Conservation (phyloP, 768 basidiomycete species). For the Boletus speciosus region DNA sequence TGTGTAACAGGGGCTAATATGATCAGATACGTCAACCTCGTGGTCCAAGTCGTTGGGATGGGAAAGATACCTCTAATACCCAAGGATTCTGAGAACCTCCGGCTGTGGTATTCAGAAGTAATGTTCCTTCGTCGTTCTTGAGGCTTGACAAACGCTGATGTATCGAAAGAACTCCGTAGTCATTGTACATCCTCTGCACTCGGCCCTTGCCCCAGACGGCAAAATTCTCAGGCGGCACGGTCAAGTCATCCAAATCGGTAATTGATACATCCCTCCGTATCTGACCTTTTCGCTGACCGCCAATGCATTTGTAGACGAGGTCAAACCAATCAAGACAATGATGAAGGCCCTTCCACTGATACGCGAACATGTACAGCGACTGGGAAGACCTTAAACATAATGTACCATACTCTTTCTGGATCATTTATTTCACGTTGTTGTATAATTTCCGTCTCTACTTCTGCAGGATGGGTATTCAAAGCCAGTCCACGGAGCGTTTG, state of each 20-base stretch:
- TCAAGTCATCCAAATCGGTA: slow-evolving; percentile 60
- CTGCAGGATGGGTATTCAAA: slow-evolving; percentile 24
- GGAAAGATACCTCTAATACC: slow-evolving; percentile 53
- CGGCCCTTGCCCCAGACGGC: slow-evolving; percentile 38
- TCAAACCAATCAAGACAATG: slow-evolving; percentile 74
- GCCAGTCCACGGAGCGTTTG: slow-evolving; percentile 48
- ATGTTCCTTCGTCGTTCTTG: slow-evolving; percentile 8
- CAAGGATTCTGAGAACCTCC: slow-evolving; percentile 51
- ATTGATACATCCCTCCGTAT: slow-evolving; percentile 11
- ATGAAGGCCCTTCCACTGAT: slow-evolving; percentile 63
- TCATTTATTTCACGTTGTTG: neutral
- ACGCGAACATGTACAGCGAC: slow-evolving; percentile 48
- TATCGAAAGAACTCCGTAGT: slow-evolving; percentile 66
- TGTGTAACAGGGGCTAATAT: slow-evolving; percentile 43
- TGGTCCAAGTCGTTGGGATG: slow-evolving; percentile 78
- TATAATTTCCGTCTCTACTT: slow-evolving; percentile 7
- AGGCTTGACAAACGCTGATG: slow-evolving; percentile 3
- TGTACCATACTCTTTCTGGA: neutral
- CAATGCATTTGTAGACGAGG: slow-evolving; percentile 46
- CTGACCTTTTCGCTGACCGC: neutral
- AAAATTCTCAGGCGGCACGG: slow-evolving; percentile 60
- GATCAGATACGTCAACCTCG: slow-evolving; percentile 60
- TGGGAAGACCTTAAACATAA: slow-evolving; percentile 15
- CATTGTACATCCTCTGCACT: slow-evolving; percentile 63
- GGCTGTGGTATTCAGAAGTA: slow-evolving; percentile 74